Evolutionary conservation across 139 green algal genomes (phyloP), one percentile per base, ranked within the genome.

Genomic region (Spirogloea muscicola): DNA sequence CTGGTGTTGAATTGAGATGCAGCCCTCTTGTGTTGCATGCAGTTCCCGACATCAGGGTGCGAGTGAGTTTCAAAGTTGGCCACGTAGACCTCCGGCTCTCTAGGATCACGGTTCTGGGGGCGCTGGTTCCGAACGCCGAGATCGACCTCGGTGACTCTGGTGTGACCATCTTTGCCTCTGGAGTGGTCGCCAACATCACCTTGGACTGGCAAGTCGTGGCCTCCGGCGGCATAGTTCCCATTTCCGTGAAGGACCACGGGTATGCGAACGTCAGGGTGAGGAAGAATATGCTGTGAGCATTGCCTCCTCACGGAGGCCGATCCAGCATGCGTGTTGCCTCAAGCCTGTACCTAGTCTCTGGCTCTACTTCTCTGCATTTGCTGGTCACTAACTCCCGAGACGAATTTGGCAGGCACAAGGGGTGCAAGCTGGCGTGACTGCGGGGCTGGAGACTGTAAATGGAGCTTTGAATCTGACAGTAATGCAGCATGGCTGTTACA

Each of bases 151-250:
- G 13, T 3, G 3, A 34, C 29, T 9, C 31, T 6, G 55, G 38
- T 3, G 33, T 76, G 29, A 76, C 68, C 3, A 76, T 76, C 5
- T 76, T 76, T 72, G 68, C n/a, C 5, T 52, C 38, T 10, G 68
- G 68, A 3, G 33, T 75, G 3, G 9, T 4, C 4, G 68, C 68
- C 36, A 69, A 76, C 57, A 33, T 68, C 37, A 61, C 68, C 5
- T 16, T 76, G 18, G 51, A 37, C n/a, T 76, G 68, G 68, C 13
- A 13, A 18, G 13, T 42, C 57, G 16, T n/a, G 57, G 29, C 18
- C 13, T 13, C 57, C 57, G 33, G 7, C 3, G 29, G 49, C 7
- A 61, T 43, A 18, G 57, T 37, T 13, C 27, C 68, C 29, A 44
- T 31, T 25, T 38, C 25, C 25, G 3, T 76, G 5, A 57, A 57